Base-by-base conservation (phyloP, 306 rosid species). In the Prunus persica region DNA sequence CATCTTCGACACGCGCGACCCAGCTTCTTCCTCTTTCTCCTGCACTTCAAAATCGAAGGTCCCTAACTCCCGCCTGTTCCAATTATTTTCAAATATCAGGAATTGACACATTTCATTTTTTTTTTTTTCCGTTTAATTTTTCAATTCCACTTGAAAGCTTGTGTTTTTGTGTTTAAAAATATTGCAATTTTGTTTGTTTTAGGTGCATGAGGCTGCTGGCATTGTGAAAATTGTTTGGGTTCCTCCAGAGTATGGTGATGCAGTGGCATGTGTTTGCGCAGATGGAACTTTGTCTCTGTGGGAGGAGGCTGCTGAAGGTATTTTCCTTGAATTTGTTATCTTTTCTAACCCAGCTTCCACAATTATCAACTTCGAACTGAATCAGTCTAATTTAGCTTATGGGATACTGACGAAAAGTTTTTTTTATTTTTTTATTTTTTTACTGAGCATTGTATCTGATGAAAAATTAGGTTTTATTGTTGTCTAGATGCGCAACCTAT, bases 261-360 rank as follows among this genome's bases (percentile, higher is more conserved):
- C 97, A 18, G 88, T 91, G 67, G 96, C 97, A 1, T 95, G 97
- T 77, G 79, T 91, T 62, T 88, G 82, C 8, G 71, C 65, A 0
- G 91, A 95, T 83, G 98, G 99, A 67, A 76, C 87, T 70, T 71
- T 90, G 20, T 85, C 88, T 22, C 24, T 95, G 84, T 88, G 79
- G 87, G 99, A 95, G 84, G 99, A 95, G 82, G 86, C 80, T 71
- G 90, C 67, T 2, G 89, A 90, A 89, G 99, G 99, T 94, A 82
- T 47, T 67, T 56, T 65, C 27, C 6, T 51, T 68, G 14, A 49
- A 34, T 66, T 25, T 65, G n/a, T 65, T 1, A 34, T 34, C 27
- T 65, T 65, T 34, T 65, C 25, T 34, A 63, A 63, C 12, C 18
- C 18, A 27, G 9, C 24, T 19, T 1, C 58, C 9, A 19, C 58